Evolutionary conservation across 1,284 basidiomycete species (phyloP).

Genomic region (Tylopilus orsonianus): DNA sequence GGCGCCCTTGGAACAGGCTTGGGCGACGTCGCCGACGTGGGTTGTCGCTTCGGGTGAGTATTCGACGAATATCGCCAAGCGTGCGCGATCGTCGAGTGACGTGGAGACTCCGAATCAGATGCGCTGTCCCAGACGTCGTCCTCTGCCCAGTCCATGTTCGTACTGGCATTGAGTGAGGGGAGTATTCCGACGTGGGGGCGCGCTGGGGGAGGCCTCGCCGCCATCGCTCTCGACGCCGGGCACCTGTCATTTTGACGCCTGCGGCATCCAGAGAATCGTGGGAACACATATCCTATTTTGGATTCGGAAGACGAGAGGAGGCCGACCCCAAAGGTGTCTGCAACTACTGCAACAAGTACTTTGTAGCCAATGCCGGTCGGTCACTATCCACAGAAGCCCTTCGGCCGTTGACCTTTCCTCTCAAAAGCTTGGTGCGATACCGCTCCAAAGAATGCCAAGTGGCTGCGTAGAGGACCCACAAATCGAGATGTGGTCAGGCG

Average conservation of each 20-base stretch:
- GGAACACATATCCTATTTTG: slow-evolving; percentile 8
- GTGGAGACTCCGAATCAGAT: slow-evolving; percentile 76
- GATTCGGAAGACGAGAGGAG: not conserved
- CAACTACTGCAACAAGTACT: slow-evolving; percentile 29
- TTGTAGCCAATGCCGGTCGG: slow-evolving; percentile 32
- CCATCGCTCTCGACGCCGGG: slow-evolving; percentile 45
- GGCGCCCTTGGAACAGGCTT: slow-evolving; percentile 53
- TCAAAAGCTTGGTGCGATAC: slow-evolving; percentile 28
- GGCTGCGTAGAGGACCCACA: slow-evolving; percentile 32
- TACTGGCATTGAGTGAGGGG: slow-evolving; percentile 50
- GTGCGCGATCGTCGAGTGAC: slow-evolving; percentile 47
- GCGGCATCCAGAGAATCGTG: slow-evolving; percentile 10
- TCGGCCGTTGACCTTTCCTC: not conserved
- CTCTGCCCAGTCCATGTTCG: slow-evolving; percentile 66
- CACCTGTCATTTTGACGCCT: not conserved
- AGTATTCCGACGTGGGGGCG: slow-evolving; percentile 72
- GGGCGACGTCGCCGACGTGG: slow-evolving; percentile 49
- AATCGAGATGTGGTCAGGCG: slow-evolving; percentile 19
- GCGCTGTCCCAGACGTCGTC: slow-evolving; percentile 90
- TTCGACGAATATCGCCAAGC: slow-evolving; percentile 45
- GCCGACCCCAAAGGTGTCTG: slow-evolving; percentile 27
- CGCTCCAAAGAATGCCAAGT: slow-evolving; percentile 33
- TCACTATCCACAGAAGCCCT: not conserved
- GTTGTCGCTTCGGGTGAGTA: slow-evolving; percentile 32
- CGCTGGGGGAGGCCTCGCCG: slow-evolving; percentile 68